Evolutionary conservation across 768 basidiomycete genomes (phyloP).

Genomic region (Lactifluus echinatus): DNA sequence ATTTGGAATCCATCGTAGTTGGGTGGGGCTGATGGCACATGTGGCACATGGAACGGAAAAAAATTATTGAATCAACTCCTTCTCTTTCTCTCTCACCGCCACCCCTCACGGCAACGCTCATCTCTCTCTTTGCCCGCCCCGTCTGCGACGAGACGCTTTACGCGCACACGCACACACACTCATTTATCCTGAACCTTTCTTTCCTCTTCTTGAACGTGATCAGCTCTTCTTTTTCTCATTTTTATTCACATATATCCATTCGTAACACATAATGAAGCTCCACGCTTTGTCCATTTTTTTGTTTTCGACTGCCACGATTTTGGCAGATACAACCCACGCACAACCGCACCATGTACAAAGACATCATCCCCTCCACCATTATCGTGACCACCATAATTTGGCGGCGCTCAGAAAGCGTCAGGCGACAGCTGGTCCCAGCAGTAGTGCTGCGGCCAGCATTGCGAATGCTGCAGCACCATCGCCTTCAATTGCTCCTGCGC

Average conservation of each 20-base stretch:
- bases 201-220: neutral
- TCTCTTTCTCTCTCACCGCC: too few species aligned
- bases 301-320: conserved; percentile 9
- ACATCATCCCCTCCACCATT: neutral
- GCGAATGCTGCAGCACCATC: neutral
- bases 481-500: neutral
- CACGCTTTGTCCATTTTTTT: conserved; percentile 22
- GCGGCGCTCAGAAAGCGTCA: conserved; percentile 8
- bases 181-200: too few species aligned
- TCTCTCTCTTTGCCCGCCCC: neutral
- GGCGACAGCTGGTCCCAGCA: neutral
- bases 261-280: conserved; percentile 23
- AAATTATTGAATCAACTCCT: too few species aligned
- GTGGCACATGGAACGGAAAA: too few species aligned
- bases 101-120: too few species aligned
- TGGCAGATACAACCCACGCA: conserved; percentile 4
- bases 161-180: neutral
- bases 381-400: conserved; percentile 9
- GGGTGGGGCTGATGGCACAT: too few species aligned
- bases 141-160: neutral
- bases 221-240: neutral
- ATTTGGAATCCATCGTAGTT: too few species aligned
- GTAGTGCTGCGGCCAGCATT: neutral
- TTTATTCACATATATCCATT: neutral
- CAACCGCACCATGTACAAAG: conserved; percentile 5